Conservation (phyloP, 2,329 filamentous ascomycete genomes). For the Pseudohalonectria lignicola region DNA sequence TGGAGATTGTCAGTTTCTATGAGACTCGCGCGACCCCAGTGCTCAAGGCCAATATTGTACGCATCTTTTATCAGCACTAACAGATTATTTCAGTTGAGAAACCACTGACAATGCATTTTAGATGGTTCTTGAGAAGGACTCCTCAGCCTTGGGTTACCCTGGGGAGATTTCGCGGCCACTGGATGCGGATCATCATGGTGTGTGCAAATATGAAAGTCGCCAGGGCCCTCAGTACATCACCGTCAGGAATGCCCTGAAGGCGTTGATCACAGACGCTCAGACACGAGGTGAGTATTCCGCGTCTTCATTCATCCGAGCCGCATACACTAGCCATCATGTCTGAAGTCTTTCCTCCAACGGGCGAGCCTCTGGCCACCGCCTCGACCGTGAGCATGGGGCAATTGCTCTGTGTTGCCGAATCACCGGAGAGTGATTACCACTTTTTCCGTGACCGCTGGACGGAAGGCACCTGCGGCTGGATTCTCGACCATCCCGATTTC, state of each 20-base stretch:
- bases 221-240: slow-evolving; percentile 1
- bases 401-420: neutral
- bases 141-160: slow-evolving; percentile 10
- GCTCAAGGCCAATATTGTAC: neutral
- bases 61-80: neutral
- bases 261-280: neutral
- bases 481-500: neutral
- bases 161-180: slow-evolving; percentile 8
- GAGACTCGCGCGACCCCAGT: slow-evolving; percentile 13
- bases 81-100: neutral
- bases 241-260: neutral
- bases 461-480: slow-evolving; percentile 3
- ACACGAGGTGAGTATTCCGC: neutral
- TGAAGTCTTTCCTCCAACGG: neutral
- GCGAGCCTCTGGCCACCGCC: neutral
- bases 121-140: slow-evolving; percentile 12
- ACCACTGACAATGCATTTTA: neutral
- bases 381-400: neutral
- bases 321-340: neutral
- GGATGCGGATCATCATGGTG: slow-evolving; percentile 12
- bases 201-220: slow-evolving; percentile 9
- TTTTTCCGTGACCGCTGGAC: neutral
- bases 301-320: neutral
- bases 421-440: slow-evolving; percentile 1
- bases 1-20: slow-evolving; percentile 18